Evolutionary conservation across 805 yeast species (phyloP).

Genomic region (Candida yuanshanica): DNA sequence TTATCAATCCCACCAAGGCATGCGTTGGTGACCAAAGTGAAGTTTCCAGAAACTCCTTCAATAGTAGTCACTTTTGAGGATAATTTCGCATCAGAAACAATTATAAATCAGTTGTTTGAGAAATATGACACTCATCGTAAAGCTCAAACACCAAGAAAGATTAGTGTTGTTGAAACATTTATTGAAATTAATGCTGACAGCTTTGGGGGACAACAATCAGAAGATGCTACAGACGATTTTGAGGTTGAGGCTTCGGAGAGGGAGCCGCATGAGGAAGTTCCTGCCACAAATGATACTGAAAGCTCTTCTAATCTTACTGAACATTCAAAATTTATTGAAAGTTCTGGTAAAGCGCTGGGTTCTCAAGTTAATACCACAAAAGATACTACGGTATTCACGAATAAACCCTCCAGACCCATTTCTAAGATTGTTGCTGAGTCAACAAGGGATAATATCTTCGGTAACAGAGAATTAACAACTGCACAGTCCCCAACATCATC

Average conservation of each 20-base stretch:
- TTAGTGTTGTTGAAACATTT: slow-evolving; percentile 27
- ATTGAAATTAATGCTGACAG: slow-evolving; percentile 13
- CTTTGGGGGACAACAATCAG: slow-evolving; percentile 3
- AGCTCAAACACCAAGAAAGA: slow-evolving; percentile 20
- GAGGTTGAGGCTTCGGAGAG: slow-evolving; percentile 1
- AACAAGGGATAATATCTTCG: slow-evolving; percentile 3
- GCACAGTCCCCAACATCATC: background rate
- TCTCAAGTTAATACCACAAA: slow-evolving; percentile 16
- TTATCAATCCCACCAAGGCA: slow-evolving; percentile 7
- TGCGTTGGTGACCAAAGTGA: slow-evolving; percentile 8
- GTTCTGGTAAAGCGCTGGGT: slow-evolving; percentile 9
- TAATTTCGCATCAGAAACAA: background rate
- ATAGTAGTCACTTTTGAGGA: background rate
- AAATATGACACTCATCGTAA: background rate
- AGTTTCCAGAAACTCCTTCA: background rate
- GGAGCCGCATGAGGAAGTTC: slow-evolving; percentile 10
- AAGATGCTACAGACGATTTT: slow-evolving; percentile 1
- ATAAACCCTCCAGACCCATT: slow-evolving; percentile 10
- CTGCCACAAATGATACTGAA: background rate
- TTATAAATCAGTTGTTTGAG: background rate
- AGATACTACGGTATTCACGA: slow-evolving; percentile 15
- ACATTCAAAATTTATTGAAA: slow-evolving; percentile 7
- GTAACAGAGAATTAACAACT: background rate
- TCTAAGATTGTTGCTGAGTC: slow-evolving; percentile 18
- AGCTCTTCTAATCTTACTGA: background rate